These are phyloP conservation scores for Pseudogymnoascus pannorum DNA, from an alignment of 2,329 filamentous ascomycete species.

Conservation along the genomic window DNA sequence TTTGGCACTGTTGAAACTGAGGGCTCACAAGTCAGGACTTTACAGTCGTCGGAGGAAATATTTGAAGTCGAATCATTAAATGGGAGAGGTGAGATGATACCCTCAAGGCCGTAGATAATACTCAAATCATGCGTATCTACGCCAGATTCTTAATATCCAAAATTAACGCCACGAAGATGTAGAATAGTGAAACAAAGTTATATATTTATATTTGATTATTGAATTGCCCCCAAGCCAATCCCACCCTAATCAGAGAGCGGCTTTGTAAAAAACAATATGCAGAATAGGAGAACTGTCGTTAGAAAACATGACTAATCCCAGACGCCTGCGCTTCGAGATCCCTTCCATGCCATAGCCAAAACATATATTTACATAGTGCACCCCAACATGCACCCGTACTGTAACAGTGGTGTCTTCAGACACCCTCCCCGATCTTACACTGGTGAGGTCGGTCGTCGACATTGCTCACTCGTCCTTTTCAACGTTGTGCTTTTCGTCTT, in stretches of 20 bases:
- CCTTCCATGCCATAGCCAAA: conserved; percentile 1
- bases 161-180: not conserved
- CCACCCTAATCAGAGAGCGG: not conserved
- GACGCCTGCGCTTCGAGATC: conserved; percentile 9
- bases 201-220: not conserved
- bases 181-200: not conserved
- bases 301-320: conserved; percentile 7
- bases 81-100: not conserved
- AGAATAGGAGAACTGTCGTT: conserved; percentile 7
- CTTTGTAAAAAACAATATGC: conserved; percentile 7
- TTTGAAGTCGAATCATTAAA: not conserved
- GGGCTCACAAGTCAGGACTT: not conserved
- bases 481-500: not conserved
- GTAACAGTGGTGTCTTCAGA: not conserved
- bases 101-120: not conserved
- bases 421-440: not conserved
- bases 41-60: not conserved
- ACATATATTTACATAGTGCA: conserved; percentile 9
- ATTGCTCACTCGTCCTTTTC: conserved; percentile 1
- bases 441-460: not conserved
- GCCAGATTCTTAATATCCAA: not conserved
- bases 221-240: not conserved
- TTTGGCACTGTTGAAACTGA: not conserved
- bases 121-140: not conserved
- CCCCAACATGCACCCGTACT: not conserved